These are phyloP conservation scores for Besnoitia besnoiti DNA, from an alignment of 169 alveolate species.

Conservation along the genomic window DNA sequence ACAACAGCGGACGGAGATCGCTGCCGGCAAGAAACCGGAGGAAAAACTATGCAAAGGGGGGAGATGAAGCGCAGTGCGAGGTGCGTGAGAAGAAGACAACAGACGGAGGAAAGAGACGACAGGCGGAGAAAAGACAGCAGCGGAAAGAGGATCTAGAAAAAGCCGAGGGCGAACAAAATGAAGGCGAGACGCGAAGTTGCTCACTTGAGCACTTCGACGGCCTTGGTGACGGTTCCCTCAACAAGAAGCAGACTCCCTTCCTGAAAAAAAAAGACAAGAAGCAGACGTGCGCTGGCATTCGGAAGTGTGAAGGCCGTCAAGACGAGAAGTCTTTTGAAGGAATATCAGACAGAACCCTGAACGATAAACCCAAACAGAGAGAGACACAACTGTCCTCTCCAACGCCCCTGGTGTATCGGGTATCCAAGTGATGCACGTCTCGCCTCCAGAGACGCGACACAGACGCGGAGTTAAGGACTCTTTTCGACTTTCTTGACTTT, in stretches of 20 bases:
- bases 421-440: too few relatives aligned
- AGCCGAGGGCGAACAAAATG: not conserved
- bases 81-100: not conserved
- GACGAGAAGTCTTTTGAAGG: too few relatives aligned
- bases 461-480: too few relatives aligned
- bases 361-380: too few relatives aligned
- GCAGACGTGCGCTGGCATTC: too few relatives aligned
- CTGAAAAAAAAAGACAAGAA: not conserved
- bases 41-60: not conserved
- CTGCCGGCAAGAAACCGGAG: not conserved
- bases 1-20: not conserved
- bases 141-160: not conserved
- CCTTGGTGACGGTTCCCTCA: slow-evolving; percentile 1
- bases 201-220: not conserved
- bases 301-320: too few relatives aligned
- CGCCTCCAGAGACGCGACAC: too few relatives aligned
- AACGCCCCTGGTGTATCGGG: too few relatives aligned
- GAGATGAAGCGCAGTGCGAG: not conserved
- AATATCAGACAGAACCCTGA: too few relatives aligned
- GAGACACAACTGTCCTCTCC: too few relatives aligned
- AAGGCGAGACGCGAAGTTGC: not conserved
- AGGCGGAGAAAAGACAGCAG: not conserved
- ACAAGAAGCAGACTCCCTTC: slow-evolving; percentile 4
- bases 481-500: too few relatives aligned
- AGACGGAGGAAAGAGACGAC: not conserved